These are phyloP conservation scores for Penicillium glabrum DNA, from an alignment of 2,329 filamentous ascomycete species.

Conservation along the genomic window DNA sequence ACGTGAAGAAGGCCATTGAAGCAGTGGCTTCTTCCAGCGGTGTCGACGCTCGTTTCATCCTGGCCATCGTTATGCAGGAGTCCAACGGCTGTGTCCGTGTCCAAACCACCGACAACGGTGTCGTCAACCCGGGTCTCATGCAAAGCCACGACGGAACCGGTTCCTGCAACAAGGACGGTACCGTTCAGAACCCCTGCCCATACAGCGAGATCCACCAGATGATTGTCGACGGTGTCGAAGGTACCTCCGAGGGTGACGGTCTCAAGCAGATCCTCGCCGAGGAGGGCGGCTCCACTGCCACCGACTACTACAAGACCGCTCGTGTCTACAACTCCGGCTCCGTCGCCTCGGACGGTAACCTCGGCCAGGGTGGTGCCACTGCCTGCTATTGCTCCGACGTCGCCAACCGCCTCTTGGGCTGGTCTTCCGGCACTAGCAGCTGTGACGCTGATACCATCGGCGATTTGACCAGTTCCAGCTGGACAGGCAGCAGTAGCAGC, in stretches of 20 bases:
- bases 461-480: slow-evolving; percentile 9
- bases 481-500: slow-evolving; percentile 8
- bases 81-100: slow-evolving; percentile 47
- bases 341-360: slow-evolving; percentile 31
- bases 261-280: slow-evolving; percentile 33
- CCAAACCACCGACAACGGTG: slow-evolving; percentile 42
- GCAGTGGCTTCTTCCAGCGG: slow-evolving; percentile 27
- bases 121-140: slow-evolving; percentile 44
- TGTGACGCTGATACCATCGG: slow-evolving; percentile 18
- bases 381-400: slow-evolving; percentile 30
- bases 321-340: slow-evolving; percentile 45
- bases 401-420: slow-evolving; percentile 30
- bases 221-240: slow-evolving; percentile 40
- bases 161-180: slow-evolving; percentile 36
- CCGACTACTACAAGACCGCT: slow-evolving; percentile 35
- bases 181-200: slow-evolving; percentile 26
- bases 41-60: slow-evolving; percentile 45
- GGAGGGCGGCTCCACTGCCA: slow-evolving; percentile 19
- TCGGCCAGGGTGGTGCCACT: slow-evolving; percentile 28
- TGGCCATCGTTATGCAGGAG: slow-evolving; percentile 49
- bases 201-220: slow-evolving; percentile 34
- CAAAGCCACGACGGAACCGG: slow-evolving; percentile 30
- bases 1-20: slow-evolving; percentile 36
- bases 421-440: slow-evolving; percentile 19
- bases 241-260: slow-evolving; percentile 36